A percentile compares a stretch with the other conserved stretches of the same genome.
Conservation (phyloP, 768 basidiomycete species). For the Favolaschia claudopus region DNA sequence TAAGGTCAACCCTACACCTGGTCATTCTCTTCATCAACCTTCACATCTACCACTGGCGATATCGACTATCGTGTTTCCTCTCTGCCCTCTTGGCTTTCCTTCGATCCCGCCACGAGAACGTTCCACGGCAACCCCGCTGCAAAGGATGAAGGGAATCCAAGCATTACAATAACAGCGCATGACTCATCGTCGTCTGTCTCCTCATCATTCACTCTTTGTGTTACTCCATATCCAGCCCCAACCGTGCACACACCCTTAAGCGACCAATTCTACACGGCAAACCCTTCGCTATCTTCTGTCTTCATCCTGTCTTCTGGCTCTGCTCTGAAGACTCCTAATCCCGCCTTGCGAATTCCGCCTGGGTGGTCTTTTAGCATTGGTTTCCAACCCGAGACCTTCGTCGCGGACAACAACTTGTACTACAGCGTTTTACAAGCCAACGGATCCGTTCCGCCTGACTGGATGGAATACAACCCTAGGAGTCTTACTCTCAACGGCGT, state of each 20-base stretch:
- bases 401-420: constrained; percentile 53
- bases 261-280: constrained; percentile 66
- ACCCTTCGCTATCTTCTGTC: constrained; percentile 78
- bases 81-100: constrained; percentile 81
- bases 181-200: constrained; percentile 60
- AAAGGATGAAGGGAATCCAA: constrained; percentile 67
- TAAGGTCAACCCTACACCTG: constrained; percentile 70
- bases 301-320: constrained; percentile 69
- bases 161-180: constrained; percentile 69
- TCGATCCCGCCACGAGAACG: constrained; percentile 64
- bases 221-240: constrained; percentile 62
- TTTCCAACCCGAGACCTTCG: constrained; percentile 71
- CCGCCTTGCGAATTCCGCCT: constrained; percentile 76
- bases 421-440: constrained; percentile 72
- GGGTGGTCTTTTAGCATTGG: constrained; percentile 93
- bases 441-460: constrained; percentile 75
- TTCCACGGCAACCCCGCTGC: constrained; percentile 75
- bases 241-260: constrained; percentile 59
- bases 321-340: constrained; percentile 56
- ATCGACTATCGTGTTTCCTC: constrained; percentile 59
- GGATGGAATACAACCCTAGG: constrained; percentile 74
- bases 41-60: constrained; percentile 54
- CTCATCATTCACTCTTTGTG: constrained; percentile 62
- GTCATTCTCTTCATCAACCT: constrained; percentile 72
- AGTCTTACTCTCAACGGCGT: constrained; percentile 83